phyloP scores from a whole-genome alignment of 371 early-diverging fungal genomes.

The Apophysomyces elegans region DNA sequence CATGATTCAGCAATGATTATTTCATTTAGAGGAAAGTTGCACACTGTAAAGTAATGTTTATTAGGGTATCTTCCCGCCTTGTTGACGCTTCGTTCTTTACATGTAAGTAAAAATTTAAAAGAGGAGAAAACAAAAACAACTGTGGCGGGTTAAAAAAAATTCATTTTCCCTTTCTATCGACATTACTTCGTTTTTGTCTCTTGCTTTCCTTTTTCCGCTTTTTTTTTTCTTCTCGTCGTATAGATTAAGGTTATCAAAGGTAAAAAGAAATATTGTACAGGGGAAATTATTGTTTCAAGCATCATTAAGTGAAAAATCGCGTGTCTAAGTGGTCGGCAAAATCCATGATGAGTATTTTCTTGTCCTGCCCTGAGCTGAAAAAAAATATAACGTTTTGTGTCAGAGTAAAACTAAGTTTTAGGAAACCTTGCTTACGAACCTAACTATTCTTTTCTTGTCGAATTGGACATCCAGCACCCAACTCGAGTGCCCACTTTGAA shows the following conservation, averaged over 20 bases:
- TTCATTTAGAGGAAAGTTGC: too few relatives aligned
- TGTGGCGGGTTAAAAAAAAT: not conserved
- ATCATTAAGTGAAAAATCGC: conserved; percentile 20
- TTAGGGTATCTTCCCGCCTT: too few relatives aligned
- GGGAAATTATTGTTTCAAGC: not conserved
- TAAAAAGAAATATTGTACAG: conserved; percentile 1
- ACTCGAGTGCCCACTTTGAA: conserved; percentile 79
- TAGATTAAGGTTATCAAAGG: not conserved
- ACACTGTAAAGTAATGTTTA: too few relatives aligned
- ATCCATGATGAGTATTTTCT: conserved; percentile 83
- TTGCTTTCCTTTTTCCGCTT: not conserved
- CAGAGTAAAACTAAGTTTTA: conserved; percentile 21
- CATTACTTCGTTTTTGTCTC: not conserved
- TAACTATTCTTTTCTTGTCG: conserved; percentile 78
- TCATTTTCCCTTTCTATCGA: too few relatives aligned
- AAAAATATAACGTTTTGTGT: not conserved
- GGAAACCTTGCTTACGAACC: conserved; percentile 33
- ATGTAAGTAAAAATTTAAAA: too few relatives aligned
- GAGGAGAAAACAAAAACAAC: not conserved
- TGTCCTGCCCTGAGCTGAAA: conserved; percentile 77
- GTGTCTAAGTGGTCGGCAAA: conserved; percentile 62
- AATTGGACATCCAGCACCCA: conserved; percentile 97
- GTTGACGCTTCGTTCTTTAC: too few relatives aligned
- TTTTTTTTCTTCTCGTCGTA: not conserved
- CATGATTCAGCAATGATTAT: not conserved